Base-by-base conservation (phyloP, 2,329 filamentous ascomycete species). In the Fusarium compactum region DNA sequence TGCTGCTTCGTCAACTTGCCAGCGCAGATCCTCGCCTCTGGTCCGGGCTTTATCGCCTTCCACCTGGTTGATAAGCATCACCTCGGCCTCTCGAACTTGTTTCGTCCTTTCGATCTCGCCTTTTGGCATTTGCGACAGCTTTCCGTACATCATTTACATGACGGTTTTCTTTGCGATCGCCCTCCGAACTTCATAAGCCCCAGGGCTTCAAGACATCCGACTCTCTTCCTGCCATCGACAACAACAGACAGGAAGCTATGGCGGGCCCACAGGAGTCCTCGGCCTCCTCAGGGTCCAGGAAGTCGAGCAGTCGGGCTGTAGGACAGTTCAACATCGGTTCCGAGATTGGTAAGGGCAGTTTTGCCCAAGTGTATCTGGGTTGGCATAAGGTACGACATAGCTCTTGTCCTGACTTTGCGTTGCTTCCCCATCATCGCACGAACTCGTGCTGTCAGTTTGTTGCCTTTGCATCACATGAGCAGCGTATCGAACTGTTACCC, bases 311-410 rank as follows among this genome's bases (percentile, higher is more conserved):
- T 45, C 77, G 77, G 48, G 76, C 72, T 67, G 80, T 96, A 76
- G 93, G 94, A 73, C 90, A 92, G 77, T 98, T 97, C 81, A 87
- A 88, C 76, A 90, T 95, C 76, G 89, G 94, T 74, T 90, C 92
- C 74, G 93, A 98, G 83, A 98, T 98, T 79, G 96, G 96, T 70
- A 96, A 96, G 83, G 96, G 96, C 69, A 98, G 96, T 84, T 99
- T 98, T 85, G 96, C 96, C 72, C 94, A 94, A 73, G 96, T 99
- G 72, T 98, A 96, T 80, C 89, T 92, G 79, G 94, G 93, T 70
- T 90, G 90, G 74, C 93, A 97, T 82, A 92, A 92, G 83, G 94
- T 97, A 65, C 56, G 67, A 59, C 46, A 48, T 24, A 59, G 45
- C 43, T 56, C 43, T 30, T 34, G 41, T 57, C 58, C 44, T 61